These are phyloP conservation scores for Angophora floribunda DNA, from an alignment of 345 rosid genomes.

Conservation along the genomic window DNA sequence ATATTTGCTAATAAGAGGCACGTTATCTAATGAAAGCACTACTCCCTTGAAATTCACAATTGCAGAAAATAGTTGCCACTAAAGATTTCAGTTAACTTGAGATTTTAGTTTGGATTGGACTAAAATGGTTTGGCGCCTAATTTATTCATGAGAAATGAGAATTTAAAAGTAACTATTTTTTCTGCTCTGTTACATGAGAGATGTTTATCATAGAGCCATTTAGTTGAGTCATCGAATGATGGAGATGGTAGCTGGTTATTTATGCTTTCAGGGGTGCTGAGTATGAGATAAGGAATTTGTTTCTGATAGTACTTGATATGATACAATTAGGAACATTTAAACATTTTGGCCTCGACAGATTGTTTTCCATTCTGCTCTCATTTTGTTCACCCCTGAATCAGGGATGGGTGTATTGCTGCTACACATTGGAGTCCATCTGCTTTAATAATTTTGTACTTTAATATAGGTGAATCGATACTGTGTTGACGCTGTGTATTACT, in stretches of 20 bases:
- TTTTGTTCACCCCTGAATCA: not conserved
- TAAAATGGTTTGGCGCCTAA: not conserved
- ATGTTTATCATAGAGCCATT: not conserved
- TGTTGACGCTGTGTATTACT: not conserved
- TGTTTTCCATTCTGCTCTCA: not conserved
- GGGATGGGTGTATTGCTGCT: not conserved
- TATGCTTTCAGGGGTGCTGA: not conserved
- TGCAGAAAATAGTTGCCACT: not conserved
- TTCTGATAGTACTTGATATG: not conserved
- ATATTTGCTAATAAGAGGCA: not conserved
- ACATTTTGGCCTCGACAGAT: not conserved
- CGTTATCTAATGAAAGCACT: not conserved
- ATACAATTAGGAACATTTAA: not conserved
- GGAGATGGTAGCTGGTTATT: not conserved
- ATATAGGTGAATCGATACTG: not conserved
- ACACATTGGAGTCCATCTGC: not conserved
- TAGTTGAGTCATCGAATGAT: not conserved
- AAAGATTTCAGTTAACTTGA: not conserved
- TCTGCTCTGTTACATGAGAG: not conserved
- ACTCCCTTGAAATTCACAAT: not conserved
- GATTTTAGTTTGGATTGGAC: not conserved
- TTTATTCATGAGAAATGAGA: not conserved
- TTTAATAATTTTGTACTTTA: not conserved
- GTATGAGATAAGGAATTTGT: not conserved
- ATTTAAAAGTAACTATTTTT: not conserved